Conservation (phyloP, 345 rosid species). For the Lumnitzera littorea region DNA sequence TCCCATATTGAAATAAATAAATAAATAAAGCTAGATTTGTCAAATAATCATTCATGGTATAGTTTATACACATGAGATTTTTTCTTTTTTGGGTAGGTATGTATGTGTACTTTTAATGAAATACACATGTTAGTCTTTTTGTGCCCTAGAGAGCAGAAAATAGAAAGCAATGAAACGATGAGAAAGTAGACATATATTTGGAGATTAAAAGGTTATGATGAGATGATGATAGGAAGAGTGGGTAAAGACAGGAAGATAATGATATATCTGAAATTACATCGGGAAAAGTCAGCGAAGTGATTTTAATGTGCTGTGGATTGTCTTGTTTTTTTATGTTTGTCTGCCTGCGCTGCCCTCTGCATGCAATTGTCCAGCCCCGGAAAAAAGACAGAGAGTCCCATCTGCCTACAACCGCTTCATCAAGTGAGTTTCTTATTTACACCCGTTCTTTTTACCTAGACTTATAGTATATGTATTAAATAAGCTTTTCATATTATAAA, state of each 20-base stretch:
- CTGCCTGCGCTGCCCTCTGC: conserved; percentile 18
- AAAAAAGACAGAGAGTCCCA: conserved; percentile 99
- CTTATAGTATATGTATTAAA: no score
- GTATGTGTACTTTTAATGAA: no score
- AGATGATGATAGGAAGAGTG: conserved; percentile 43
- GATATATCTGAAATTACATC: conserved; percentile 8
- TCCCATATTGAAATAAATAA: no score
- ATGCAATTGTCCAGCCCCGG: conserved; percentile 71
- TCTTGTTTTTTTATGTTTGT: conserved; percentile 27
- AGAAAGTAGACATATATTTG: no score
- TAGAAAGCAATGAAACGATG: no score
- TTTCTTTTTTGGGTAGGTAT: no score
- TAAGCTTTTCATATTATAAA: no score
- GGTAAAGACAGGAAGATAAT: conserved; percentile 11
- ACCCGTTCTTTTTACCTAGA: not conserved
- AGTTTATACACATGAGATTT: no score
- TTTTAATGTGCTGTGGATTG: conserved; percentile 27
- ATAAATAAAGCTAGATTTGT: no score
- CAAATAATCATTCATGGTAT: no score
- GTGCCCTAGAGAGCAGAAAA: no score
- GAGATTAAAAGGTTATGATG: conserved; percentile 34
- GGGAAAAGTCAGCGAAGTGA: not conserved
- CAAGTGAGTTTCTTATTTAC: conserved; percentile 47
- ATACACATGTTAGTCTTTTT: no score
- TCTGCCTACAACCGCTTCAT: conserved; percentile 99